Base-by-base conservation (phyloP, 1,284 basidiomycete species). In the Naganishia cerealis region DNA sequence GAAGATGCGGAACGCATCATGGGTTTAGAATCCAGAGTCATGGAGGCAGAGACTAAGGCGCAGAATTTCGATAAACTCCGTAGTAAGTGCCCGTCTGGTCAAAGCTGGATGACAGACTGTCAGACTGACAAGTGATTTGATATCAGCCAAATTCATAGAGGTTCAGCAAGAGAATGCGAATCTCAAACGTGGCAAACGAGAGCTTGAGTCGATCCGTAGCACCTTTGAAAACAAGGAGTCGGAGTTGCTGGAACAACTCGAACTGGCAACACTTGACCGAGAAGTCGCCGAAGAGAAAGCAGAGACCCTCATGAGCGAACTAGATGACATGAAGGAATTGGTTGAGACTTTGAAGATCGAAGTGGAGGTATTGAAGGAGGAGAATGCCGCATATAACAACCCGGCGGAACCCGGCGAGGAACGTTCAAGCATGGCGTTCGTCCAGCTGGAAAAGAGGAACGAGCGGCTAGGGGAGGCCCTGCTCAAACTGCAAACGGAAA, bases 381-480 rank as follows among this genome's bases (percentile, higher is more conserved):
- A 84, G 74, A 81, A 83, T 70, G 56, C 33, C 68, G 80, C 79
- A 67, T 82, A 77, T 57, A 81, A 82, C 53, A 74, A 77, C 40
- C 79, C 80, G 0, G 80, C 72, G 0, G 83, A 83, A 12, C 75
- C 77, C 1, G 86, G 84, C 56, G 81, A 80, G 10, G 81, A 81
- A 52, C 82, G 84, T 13, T 85, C 86, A 67, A 87, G 89, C 0
- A 76, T 96, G 54, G 90, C 90, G 0, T 93, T 89, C 75, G 88
- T 95, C 13, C 93, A 97, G 76, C 85, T 99, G 1, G 93, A 97
- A 81, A 96, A 93, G 79, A 94, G 98, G 77, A 99, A 98, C 73
- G 92, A 94, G 75, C 83, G 95, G 10, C 82, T 99, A 63, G 97
- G 96, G 79, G 94, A 97, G 74, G 95, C 95, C 13, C 84, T 99